Base-by-base conservation (phyloP, 129 eudicot species). In the Chrysanthemum lavandulifolium region DNA sequence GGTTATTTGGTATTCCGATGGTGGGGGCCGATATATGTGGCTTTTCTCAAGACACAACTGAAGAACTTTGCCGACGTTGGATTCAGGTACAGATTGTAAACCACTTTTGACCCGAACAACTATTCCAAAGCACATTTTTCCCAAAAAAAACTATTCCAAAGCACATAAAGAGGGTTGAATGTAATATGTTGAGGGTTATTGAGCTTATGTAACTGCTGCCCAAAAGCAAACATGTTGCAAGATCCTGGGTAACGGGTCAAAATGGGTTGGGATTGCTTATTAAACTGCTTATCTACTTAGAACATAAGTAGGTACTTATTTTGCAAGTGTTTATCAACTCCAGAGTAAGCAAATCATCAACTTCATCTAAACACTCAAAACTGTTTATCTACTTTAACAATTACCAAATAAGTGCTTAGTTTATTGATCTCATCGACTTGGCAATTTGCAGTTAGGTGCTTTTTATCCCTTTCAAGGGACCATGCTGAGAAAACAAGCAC, bases 11-110 rank as follows among this genome's bases (percentile, higher is more conserved):
- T 23, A 75, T 90, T 61, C 97, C 98, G 18, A 84, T 93, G 97
- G 89, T 92, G 45, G 96, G 98, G 31, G 98, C 92, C 0, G 97
- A 92, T 86, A 88, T 92, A 50, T 89, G 98, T 78, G 96, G 98
- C 0, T 93, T 93, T 71, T 69, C 78, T 10, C 52, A 74, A 49
- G 67, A 87, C 66, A 93, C 98, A 1, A 87, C 80, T 1, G 98
- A 93, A 84, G 98, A 93, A 57, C 97, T 93, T 7, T 93, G 98
- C 51, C 81, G 81, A 2, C 79, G 96, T 3, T 90, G 97, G 97
- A 89, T 89, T 82, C 97, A 89, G 96, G 98, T 89, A 84, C 43
- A 14, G 6, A 27, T 51, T 43, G 1, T 50, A 45, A 67, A 69
- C 49, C n/a, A 12, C 45, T 6, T 51, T 33, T 77, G 48, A 61